Base-by-base conservation (phyloP, 2,329 filamentous ascomycete genomes). In the Zymoseptoria pseudotritici region DNA sequence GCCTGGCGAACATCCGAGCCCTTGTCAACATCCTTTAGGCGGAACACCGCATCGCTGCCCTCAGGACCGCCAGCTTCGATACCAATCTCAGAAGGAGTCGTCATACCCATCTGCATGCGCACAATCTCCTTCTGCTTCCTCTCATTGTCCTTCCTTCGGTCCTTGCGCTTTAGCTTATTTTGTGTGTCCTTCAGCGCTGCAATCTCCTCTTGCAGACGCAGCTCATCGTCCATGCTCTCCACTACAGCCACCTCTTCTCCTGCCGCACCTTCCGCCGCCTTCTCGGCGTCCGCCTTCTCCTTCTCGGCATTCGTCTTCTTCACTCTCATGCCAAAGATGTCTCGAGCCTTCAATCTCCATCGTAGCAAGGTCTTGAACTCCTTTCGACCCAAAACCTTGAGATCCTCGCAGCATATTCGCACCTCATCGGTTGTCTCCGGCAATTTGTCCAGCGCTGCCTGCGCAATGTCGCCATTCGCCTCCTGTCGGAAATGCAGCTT, bases 81-180 rank as follows among this genome's bases (percentile, higher is more conserved):
- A 70, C 94, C 94, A 64, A 99, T 96, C 65, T 99, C 94, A 81
- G 91, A 94, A 7, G 94, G 94, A 0, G 91, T 89, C 2, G 87
- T 88, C 94, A 99, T 99, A 77, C 97, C 88, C 79, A 99, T 86
- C 75, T 99, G 94, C 88, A 99, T 88, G 36, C 94, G 86, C n/a
- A 96, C 82, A 61, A 97, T 91, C 65, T 97, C 94, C 67, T 90
- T 94, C 67, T 94, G 90, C 76, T 96, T 97, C 74, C 86, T 86
- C 75, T 99, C 94, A 66, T 99, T 99, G 61, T 96, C 91, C 68
- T 83, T 89, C 65, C 92, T 83, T 66, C 88, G 85, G 69, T 96
- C 89, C 68, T 91, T 88, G 77, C 91, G 95, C 75, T 86, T 93
- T 67, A 86, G 86, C 21, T 87, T 75, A 51, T 77, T 84, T 64